Base-by-base conservation (phyloP, 805 yeast genomes). In the Blastobotrys mokoenaii region DNA sequence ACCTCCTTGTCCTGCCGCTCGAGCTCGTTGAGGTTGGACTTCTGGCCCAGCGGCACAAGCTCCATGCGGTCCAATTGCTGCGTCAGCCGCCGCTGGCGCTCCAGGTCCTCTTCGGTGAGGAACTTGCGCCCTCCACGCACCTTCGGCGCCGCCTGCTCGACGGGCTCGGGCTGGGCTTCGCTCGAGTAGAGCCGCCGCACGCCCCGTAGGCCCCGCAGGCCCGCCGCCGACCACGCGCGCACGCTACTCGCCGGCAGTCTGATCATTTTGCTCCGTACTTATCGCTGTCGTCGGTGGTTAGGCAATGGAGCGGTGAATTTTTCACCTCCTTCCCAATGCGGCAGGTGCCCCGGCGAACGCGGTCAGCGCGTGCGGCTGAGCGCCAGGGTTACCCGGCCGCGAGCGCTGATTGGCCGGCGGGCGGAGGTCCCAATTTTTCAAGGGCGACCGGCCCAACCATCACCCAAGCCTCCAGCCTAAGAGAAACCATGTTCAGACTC, bases 1-100 rank as follows among this genome's bases (percentile, higher is more conserved):
- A 82, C 77, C 51, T 78, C 71, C 48, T 69, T 76, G 65, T 88
- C 95, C 69, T 84, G 93, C 56, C 70, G 70, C 65, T 88, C 97
- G 63, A 88, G 71, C 27, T 79, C 86, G 7, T 90, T 84, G 48
- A 78, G 59, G 40, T 54, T 53, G 37, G 51, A 33, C 31, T 41
- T 43, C 42, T 53, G 55, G 20, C 57, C 58, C 37, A 54, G 47
- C 18, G 57, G 54, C 2, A 53, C 58, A 15, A 51, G 27, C 5
- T 42, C 35, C 49, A 53, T 35, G 16, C 31, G 32, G 14, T 48
- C 46, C 18, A 53, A 42, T 36, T 51, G 47, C 18, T 44, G 29
- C 30, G 46, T 46, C 12, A 53, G 47, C 18, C 25, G 20, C 3
- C 33, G 38, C 20, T 27, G 20, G 22, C 31, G 32, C 12, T 27